Conservation (phyloP, 2,329 filamentous ascomycete species). For the Canariomyces notabilis region DNA sequence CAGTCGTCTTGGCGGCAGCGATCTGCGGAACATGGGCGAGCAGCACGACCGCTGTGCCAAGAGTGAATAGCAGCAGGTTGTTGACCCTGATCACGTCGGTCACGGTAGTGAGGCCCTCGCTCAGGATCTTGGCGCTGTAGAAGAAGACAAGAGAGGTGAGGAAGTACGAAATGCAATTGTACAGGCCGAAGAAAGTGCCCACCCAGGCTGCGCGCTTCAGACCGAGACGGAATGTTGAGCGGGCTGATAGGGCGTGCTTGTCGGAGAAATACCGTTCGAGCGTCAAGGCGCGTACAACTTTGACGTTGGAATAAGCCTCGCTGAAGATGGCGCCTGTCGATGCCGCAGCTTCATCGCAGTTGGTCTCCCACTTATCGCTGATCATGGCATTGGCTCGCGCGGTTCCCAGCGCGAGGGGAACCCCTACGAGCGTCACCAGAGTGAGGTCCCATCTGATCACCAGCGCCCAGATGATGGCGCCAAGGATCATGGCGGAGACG, state of each 20-base stretch:
- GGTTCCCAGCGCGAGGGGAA: conserved; percentile 62
- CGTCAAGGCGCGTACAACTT: conserved; percentile 69
- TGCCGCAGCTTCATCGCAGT: conserved; percentile 59
- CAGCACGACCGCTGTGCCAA: conserved; percentile 66
- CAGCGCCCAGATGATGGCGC: conserved; percentile 72
- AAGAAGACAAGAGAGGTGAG: conserved; percentile 77
- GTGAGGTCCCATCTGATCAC: conserved; percentile 74
- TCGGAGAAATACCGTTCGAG: conserved; percentile 65
- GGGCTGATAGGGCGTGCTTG: conserved; percentile 54
- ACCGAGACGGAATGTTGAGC: conserved; percentile 54
- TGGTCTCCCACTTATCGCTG: conserved; percentile 66
- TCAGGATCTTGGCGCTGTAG: conserved; percentile 66
- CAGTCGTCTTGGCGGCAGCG: conserved; percentile 66
- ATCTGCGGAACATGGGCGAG: conserved; percentile 76
- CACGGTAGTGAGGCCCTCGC: conserved; percentile 44
- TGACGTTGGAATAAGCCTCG: conserved; percentile 74
- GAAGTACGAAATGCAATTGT: conserved; percentile 66
- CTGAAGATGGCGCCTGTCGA: conserved; percentile 58
- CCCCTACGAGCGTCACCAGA: conserved; percentile 64
- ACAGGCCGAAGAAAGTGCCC: conserved; percentile 71
- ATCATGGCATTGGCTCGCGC: conserved; percentile 61
- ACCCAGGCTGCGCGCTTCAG: conserved; percentile 60
- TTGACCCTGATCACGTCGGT: conserved; percentile 67
- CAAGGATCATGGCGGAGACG: conserved; percentile 59
- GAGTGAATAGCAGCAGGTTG: conserved; percentile 77